Evolutionary conservation across 768 basidiomycete species (phyloP), one percentile per base, ranked within the genome.

Genomic region (Mycena capillaripes): DNA sequence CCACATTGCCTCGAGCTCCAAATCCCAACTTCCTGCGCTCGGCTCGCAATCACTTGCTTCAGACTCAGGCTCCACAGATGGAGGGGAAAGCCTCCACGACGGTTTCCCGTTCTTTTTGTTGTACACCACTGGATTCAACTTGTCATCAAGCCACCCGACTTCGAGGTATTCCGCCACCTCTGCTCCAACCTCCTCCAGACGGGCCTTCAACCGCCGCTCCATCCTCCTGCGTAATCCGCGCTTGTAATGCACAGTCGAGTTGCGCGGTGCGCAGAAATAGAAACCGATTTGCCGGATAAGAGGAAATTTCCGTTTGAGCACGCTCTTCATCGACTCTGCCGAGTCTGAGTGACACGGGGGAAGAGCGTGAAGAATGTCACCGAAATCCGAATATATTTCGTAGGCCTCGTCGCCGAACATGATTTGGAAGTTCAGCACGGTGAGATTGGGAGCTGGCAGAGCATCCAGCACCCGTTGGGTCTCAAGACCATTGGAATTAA

Each of bases 1-100:
- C n/a, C n/a, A n/a, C n/a, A n/a, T n/a, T n/a, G n/a, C n/a, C n/a
- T 38, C 38, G 38, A 38, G 16, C 38, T 2, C 38, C 7, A 8
- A 38, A 38, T 38, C 2, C 7, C n/a, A n/a, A n/a, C n/a, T n/a
- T n/a, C n/a, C 48, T 50, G 52, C 11, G 29, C 30, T 29, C 29
- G 32, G 36, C 19, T 66, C 66, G 34, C 48, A 59, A 53, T 68
- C 66, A 29, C 66, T 68, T 1, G 46, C 58, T 42, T 68, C 66
- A n/a, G 48, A 27, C 42, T 53, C 57, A 5, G 57, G 57, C 19
- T 69, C 58, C n/a, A 4, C 9, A 8, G 38, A 44, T 12, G 2
- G 16, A 16, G n/a, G 38, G 7, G 17, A 1, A 32, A 61, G 1
- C 25, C 21, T 52, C 62, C 69, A 70, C 19, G 25, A 44, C 7